phyloP scores from a whole-genome alignment of 1,284 basidiomycete genomes.

The Trametes versicolor region DNA sequence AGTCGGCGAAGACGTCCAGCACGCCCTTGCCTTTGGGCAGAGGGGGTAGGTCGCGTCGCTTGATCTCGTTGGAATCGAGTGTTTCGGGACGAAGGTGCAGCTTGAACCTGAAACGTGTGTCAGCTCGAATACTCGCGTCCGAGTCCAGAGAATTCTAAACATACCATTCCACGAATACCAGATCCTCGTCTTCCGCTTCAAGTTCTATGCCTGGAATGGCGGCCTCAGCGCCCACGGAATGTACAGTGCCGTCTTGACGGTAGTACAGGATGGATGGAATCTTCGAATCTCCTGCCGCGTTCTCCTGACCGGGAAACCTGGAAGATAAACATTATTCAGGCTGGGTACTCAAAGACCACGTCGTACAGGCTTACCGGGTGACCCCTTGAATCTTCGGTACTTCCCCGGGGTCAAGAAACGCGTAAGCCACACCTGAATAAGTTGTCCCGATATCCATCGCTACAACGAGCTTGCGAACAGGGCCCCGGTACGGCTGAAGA shows the following conservation, averaged over 20 bases:
- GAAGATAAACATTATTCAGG: neutral
- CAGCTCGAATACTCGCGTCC: no score
- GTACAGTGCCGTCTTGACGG: conserved; percentile 52
- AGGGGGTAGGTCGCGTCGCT: conserved; percentile 18
- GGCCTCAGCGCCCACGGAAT: conserved; percentile 65
- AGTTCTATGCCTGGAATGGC: conserved; percentile 51
- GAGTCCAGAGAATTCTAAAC: conserved; percentile 1
- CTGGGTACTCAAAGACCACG: no score
- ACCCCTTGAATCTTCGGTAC: conserved; percentile 57
- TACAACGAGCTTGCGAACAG: conserved; percentile 52
- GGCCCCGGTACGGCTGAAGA: conserved; percentile 12
- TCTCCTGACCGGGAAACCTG: conserved; percentile 55
- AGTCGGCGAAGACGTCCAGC: conserved; percentile 61
- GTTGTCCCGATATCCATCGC: conserved; percentile 65
- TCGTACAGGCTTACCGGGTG: conserved; percentile 46
- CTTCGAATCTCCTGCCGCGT: conserved; percentile 51
- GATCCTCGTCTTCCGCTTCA: conserved; percentile 56
- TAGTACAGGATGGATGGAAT: conserved; percentile 69
- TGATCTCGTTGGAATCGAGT: conserved; percentile 35
- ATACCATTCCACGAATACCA: conserved; percentile 61
- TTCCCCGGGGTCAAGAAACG: conserved; percentile 55
- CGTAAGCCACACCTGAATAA: conserved; percentile 59
- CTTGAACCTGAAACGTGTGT: conserved; percentile 56
- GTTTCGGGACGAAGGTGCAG: conserved; percentile 57
- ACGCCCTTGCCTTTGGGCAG: conserved; percentile 55